These are phyloP conservation scores for Paramecium sexaurelia DNA, from an alignment of 73 alveolate genomes.

Conservation along the genomic window DNA sequence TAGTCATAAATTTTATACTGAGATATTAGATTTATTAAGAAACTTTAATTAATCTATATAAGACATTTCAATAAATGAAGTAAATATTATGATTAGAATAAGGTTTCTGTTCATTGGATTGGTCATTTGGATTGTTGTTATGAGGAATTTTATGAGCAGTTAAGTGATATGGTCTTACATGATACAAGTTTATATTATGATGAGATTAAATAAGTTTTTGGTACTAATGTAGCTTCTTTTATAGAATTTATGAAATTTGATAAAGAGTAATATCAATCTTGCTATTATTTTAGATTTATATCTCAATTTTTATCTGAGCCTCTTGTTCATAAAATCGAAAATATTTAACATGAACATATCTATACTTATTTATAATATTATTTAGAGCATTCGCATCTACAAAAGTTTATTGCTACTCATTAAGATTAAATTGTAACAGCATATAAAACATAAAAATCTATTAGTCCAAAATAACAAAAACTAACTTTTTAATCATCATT, in stretches of 20 bases:
- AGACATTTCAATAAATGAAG: conserved; percentile 26
- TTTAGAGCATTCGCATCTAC: not conserved
- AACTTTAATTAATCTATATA: not conserved
- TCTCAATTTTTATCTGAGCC: conserved; percentile 9
- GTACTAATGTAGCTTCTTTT: not conserved
- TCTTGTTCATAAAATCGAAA: not conserved
- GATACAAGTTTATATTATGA: conserved; percentile 45
- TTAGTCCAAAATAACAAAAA: not conserved
- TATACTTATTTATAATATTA: not conserved
- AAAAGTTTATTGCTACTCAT: not conserved
- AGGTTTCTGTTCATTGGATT: conserved; percentile 48
- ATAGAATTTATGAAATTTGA: not conserved
- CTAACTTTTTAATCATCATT: not conserved
- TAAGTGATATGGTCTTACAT: not conserved
- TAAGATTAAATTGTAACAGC: not conserved
- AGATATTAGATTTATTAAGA: not conserved
- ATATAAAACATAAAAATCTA: not conserved
- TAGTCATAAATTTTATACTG: not conserved
- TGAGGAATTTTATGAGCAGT: conserved; percentile 29
- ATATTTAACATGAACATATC: not conserved
- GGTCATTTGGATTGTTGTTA: conserved; percentile 26
- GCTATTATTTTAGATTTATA: not conserved
- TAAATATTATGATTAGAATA: not conserved
- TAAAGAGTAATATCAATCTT: not conserved
- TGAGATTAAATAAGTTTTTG: conserved; percentile 28